Conservation (phyloP, 768 basidiomycete species). For the Tulasnella sp. region DNA sequence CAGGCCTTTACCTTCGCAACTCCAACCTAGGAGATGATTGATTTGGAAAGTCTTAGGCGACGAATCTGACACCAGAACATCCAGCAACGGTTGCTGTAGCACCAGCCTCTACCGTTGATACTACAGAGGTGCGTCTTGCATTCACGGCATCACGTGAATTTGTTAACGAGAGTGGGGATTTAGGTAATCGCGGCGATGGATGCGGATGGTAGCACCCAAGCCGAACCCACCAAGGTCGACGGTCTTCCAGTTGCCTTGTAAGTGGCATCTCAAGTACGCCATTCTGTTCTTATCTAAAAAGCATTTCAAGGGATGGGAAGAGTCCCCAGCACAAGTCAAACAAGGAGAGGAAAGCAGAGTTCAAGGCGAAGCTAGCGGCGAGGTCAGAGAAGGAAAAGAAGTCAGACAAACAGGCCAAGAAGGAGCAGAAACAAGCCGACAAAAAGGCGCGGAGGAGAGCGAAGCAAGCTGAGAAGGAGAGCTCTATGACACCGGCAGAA, state of each 20-base stretch:
- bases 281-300: neutral
- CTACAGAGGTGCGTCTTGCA: too few species aligned
- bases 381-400: conserved; percentile 12
- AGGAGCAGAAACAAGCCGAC: neutral
- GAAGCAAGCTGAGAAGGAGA: neutral
- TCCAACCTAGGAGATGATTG: neutral
- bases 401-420: conserved; percentile 13
- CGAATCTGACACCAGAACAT: neutral
- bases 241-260: neutral
- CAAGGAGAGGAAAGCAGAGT: neutral
- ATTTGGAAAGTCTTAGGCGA: neutral
- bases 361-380: neutral
- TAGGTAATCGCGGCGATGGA: too few species aligned
- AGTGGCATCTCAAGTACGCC: too few species aligned
- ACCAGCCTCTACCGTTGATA: neutral
- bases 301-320: neutral
- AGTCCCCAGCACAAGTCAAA: neutral
- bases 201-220: neutral
- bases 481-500: conserved; percentile 20
- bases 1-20: too few species aligned
- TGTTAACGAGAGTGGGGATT: too few species aligned
- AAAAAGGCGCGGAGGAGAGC: conserved; percentile 12
- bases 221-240: neutral
- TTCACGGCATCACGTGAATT: too few species aligned
- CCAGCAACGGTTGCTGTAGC: neutral